phyloP scores from a whole-genome alignment of 2,329 filamentous ascomycete genomes.

The Fusarium palustre region DNA sequence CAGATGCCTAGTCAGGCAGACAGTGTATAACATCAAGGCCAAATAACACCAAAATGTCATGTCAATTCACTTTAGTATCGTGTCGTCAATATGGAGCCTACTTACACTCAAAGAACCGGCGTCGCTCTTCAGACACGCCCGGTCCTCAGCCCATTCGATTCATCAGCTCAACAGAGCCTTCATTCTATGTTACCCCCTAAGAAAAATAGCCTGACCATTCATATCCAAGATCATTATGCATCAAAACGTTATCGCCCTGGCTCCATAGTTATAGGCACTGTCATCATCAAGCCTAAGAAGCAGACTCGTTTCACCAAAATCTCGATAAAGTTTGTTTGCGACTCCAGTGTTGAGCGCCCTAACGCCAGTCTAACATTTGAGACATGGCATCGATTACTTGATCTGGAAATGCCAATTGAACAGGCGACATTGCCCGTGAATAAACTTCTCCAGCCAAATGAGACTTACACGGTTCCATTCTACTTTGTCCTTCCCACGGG shows the following conservation, averaged over 20 bases:
- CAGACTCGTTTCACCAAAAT: constrained; percentile 4
- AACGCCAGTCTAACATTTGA: constrained; percentile 15
- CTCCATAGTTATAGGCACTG: constrained; percentile 12
- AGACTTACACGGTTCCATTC: constrained; percentile 17
- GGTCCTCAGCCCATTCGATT: constrained; percentile 15
- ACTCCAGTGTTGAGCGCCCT: constrained; percentile 16
- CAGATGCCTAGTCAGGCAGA: neutral
- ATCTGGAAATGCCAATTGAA: constrained; percentile 17
- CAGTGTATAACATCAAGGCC: constrained; percentile 3
- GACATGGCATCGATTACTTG: constrained; percentile 29
- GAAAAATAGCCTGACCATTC: constrained; percentile 3
- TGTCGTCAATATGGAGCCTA: constrained; percentile 16
- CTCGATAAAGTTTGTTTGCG: constrained; percentile 22
- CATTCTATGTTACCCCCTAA: constrained; percentile 4
- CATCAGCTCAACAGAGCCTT: constrained; percentile 15
- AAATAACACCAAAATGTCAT: neutral
- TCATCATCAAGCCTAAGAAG: constrained; percentile 23
- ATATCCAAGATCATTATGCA: constrained; percentile 20
- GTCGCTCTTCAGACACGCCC: constrained; percentile 26
- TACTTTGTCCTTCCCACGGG: constrained; percentile 19
- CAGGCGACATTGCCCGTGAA: neutral
- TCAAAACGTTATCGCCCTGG: constrained; percentile 21
- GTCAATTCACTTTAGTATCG: neutral
- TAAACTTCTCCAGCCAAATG: neutral
- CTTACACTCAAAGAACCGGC: constrained; percentile 16